A percentile compares a stretch with the other conserved stretches of the same genome.
These are phyloP conservation scores for Cinnamomum chago DNA, from an alignment of 164 flowering plant species.

Conservation along the genomic window DNA sequence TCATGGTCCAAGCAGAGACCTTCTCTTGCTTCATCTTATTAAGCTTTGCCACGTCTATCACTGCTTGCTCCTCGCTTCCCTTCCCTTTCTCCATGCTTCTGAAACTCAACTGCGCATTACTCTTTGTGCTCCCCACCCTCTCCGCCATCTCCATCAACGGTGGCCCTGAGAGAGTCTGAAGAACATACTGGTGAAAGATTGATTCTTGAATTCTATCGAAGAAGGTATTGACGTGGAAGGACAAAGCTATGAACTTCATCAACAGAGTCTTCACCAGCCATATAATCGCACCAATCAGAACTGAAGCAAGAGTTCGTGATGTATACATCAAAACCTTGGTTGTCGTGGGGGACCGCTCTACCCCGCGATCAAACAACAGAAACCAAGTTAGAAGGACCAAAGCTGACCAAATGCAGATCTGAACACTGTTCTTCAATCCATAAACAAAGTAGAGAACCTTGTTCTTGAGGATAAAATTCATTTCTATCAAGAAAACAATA, in stretches of 20 bases:
- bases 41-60: constrained; percentile 65
- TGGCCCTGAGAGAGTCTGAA: constrained; percentile 66
- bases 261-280: constrained; percentile 70
- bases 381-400: constrained; percentile 67
- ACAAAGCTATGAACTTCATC: constrained; percentile 60
- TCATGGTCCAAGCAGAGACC: constrained; percentile 87
- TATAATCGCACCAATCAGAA: constrained; percentile 51
- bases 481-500: constrained; percentile 62
- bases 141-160: constrained; percentile 54
- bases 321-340: constrained; percentile 36
- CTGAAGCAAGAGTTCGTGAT: constrained; percentile 45
- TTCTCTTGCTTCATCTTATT: constrained; percentile 55
- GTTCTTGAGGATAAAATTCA: constrained; percentile 57
- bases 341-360: constrained; percentile 29
- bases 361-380: constrained; percentile 50
- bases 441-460: constrained; percentile 75
- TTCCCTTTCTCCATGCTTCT: constrained; percentile 30
- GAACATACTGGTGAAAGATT: constrained; percentile 67
- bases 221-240: constrained; percentile 64
- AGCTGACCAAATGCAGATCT: constrained; percentile 55
- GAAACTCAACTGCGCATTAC: constrained; percentile 48
- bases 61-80: constrained; percentile 37
- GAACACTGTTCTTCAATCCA: constrained; percentile 61
- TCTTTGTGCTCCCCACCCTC: constrained; percentile 17
- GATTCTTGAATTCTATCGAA: constrained; percentile 89